These are phyloP conservation scores for Apiospora arundinis DNA, from an alignment of 2,329 filamentous ascomycete genomes.

Conservation along the genomic window DNA sequence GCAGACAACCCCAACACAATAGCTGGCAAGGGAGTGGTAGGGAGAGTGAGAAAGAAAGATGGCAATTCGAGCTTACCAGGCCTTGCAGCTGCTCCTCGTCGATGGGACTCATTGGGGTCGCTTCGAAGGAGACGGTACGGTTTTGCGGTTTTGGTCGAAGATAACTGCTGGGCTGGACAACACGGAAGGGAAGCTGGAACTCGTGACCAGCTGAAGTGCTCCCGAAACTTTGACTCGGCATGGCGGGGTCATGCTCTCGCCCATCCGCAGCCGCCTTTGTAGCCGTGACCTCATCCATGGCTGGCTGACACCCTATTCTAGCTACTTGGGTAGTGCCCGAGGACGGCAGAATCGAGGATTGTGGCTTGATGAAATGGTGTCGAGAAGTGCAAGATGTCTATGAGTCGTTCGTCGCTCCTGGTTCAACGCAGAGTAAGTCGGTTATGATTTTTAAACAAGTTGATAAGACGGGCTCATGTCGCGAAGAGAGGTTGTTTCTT, in stretches of 20 bases:
- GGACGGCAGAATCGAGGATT: background rate
- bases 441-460: background rate
- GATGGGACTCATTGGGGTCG: conserved; percentile 61
- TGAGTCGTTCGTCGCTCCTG: background rate
- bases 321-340: conserved; percentile 9
- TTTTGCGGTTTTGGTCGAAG: conserved; percentile 51
- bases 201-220: conserved; percentile 48
- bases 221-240: conserved; percentile 31
- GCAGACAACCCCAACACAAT: background rate
- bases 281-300: conserved; percentile 27
- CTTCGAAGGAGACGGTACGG: conserved; percentile 50
- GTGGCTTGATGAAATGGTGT: conserved; percentile 7
- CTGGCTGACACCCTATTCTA: conserved; percentile 22
- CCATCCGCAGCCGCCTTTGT: conserved; percentile 12
- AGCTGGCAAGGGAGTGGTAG: conserved; percentile 21
- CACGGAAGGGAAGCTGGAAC: conserved; percentile 51
- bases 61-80: conserved; percentile 63
- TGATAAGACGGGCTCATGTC: background rate
- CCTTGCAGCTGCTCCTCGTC: conserved; percentile 81
- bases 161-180: conserved; percentile 65
- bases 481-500: conserved; percentile 17
- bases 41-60: conserved; percentile 24
- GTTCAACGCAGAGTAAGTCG: background rate
- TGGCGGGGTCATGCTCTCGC: conserved; percentile 25
- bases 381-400: background rate